These are phyloP conservation scores for Candida tallmaniae DNA, from an alignment of 805 yeast species.

Conservation along the genomic window DNA sequence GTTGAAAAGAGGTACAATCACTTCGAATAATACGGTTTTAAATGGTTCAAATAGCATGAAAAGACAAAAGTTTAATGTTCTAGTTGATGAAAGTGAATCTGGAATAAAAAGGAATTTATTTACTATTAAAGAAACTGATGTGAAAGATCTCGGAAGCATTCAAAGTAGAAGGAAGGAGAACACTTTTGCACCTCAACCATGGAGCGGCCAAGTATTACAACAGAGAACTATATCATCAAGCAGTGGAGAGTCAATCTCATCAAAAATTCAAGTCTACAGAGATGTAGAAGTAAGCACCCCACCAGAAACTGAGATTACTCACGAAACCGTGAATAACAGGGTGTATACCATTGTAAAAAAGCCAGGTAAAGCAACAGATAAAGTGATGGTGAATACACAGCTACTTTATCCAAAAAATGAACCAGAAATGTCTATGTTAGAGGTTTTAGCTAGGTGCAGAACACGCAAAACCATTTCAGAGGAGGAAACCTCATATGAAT, in stretches of 20 bases:
- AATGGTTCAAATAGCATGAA: slow-evolving; percentile 5
- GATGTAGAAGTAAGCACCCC: slow-evolving; percentile 15
- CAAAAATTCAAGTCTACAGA: slow-evolving; percentile 20
- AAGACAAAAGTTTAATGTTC: slow-evolving; percentile 35
- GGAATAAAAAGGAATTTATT: slow-evolving; percentile 21
- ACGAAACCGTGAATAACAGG: slow-evolving; percentile 3
- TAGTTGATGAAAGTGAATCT: slow-evolving; percentile 25
- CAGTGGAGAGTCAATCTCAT: slow-evolving; percentile 23
- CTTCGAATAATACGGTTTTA: background rate
- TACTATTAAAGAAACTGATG: slow-evolving; percentile 16
- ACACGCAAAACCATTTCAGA: background rate
- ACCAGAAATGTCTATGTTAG: slow-evolving; percentile 60
- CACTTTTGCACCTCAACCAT: slow-evolving; percentile 45
- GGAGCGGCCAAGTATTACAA: slow-evolving; percentile 59
- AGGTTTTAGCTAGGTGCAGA: slow-evolving; percentile 46
- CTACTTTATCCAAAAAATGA: slow-evolving; percentile 42
- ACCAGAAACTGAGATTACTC: slow-evolving; percentile 3
- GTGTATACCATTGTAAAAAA: slow-evolving; percentile 44
- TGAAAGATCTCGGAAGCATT: slow-evolving; percentile 49
- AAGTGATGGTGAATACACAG: slow-evolving; percentile 55
- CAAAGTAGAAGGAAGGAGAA: slow-evolving; percentile 62
- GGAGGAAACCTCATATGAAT: background rate
- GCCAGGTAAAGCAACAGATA: slow-evolving; percentile 60
- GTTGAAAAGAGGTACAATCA: slow-evolving; percentile 30
- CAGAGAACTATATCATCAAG: slow-evolving; percentile 26